Evolutionary conservation across 169 alveolate species (phyloP).

Genomic region (Cryptosporidium baileyi): DNA sequence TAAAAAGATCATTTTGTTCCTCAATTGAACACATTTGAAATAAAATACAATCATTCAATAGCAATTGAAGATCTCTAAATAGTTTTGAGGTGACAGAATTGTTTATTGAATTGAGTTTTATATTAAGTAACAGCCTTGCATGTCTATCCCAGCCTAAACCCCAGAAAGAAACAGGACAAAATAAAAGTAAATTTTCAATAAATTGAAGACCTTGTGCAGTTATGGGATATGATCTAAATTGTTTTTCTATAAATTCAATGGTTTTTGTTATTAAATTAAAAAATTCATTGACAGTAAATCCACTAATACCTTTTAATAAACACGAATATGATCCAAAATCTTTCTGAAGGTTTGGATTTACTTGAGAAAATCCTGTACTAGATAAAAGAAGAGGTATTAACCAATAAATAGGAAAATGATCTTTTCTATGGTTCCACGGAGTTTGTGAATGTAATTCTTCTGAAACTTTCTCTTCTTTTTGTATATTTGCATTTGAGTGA

Average conservation of each 20-base stretch:
- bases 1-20: slow-evolving; percentile 5
- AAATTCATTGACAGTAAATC: slow-evolving; percentile 30
- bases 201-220: slow-evolving; percentile 44
- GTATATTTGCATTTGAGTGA: neutral
- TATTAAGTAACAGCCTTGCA: slow-evolving; percentile 13
- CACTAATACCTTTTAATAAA: slow-evolving; percentile 26
- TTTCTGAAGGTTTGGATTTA: neutral
- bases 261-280: slow-evolving; percentile 21
- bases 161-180: slow-evolving; percentile 58
- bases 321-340: slow-evolving; percentile 20
- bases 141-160: slow-evolving; percentile 67
- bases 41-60: slow-evolving; percentile 15
- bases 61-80: slow-evolving; percentile 25
- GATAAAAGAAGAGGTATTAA: slow-evolving; percentile 40
- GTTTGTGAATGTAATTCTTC: neutral
- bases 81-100: neutral
- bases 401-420: slow-evolving; percentile 59
- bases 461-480: neutral
- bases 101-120: neutral
- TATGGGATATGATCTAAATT: slow-evolving; percentile 41
- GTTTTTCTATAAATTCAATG: slow-evolving; percentile 50
- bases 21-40: slow-evolving; percentile 1
- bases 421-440: neutral
- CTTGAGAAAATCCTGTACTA: neutral
- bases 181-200: neutral